A percentile compares a stretch with the other conserved stretches of the same genome.
These are phyloP conservation scores for Anisogramma anomala DNA, from an alignment of 2,329 filamentous ascomycete genomes.

Conservation along the genomic window DNA sequence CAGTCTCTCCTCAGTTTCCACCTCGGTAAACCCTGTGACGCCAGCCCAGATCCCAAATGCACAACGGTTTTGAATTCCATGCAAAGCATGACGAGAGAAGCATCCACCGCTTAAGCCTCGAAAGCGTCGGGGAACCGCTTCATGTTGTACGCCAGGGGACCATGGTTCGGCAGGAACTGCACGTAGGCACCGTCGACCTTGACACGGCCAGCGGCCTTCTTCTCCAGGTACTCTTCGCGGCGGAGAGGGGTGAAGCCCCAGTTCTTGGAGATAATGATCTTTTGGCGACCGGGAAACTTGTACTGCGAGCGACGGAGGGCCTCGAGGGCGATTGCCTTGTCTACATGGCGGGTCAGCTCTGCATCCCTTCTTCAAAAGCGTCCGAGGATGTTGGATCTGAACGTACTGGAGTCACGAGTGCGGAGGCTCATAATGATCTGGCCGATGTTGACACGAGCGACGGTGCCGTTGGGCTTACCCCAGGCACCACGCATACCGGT, in stretches of 20 bases:
- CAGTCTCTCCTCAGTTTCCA: constrained; percentile 7
- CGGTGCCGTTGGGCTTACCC: constrained; percentile 98
- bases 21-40: constrained; percentile 24
- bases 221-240: constrained; percentile 93
- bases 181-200: constrained; percentile 98
- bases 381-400: not conserved
- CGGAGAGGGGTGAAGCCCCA: constrained; percentile 99
- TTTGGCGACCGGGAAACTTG: constrained; percentile 99
- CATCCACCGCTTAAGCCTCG: constrained; percentile 35
- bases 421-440: constrained; percentile 97
- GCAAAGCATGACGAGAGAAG: constrained; percentile 21
- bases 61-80: constrained; percentile 16
- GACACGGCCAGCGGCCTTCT: constrained; percentile 86
- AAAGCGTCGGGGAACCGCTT: constrained; percentile 92
- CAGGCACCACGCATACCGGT: constrained; percentile 99
- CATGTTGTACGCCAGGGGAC: constrained; percentile 75
- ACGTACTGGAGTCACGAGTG: constrained; percentile 83
- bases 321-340: constrained; percentile 90
- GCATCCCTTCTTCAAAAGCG: not conserved
- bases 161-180: constrained; percentile 96
- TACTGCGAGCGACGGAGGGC: constrained; percentile 98
- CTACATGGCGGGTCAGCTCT: constrained; percentile 31
- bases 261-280: constrained; percentile 99
- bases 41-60: constrained; percentile 32
- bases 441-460: constrained; percentile 99